Evolutionary conservation across 345 rosid genomes (phyloP), one percentile per base, ranked within the genome.

Genomic region (Brassica juncea): DNA sequence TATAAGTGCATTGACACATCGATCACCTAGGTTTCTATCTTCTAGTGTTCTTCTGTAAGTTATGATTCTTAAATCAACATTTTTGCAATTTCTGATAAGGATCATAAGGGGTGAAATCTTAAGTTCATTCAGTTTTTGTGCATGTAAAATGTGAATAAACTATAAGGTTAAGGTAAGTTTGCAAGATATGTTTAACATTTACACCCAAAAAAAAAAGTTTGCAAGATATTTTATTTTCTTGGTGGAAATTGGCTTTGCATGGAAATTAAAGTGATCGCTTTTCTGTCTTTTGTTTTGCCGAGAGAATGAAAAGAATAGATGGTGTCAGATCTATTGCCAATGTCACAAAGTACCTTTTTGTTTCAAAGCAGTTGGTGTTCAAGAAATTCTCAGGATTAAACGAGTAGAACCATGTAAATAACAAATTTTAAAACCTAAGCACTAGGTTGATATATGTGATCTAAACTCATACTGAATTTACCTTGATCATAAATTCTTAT

Each of bases 1-100:
- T 71, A 78, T 78, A 78, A 35, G 81, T 57, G 61, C 72, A 71
- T 55, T 55, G 72, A 19, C 61, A 65, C 68, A 57, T 19, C 8
- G 1, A 77, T 12, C 71, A 70, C 47, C 25, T 27, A 16, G 9
- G 28, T 49, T n/a, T 35, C 1, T 77, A 14, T 60, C 62, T 68
- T 47, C 5, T 28, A 16, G 11, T 52, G 4, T 28, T 28, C 31
- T 39, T 12, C 3, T n/a, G 0, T 7, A 16, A 15, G 5, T 35
- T 59, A 3, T 19, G 61, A 15, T 69, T 44, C 0, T 58, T 44
- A 16, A 52, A 39, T 44, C 68, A 16, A 31, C 4, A 68, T 58
- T 28, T 25, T 7, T 54, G 60, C 0, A 15, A 54, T 54, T 54
- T 6, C 25, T 0, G 5, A 52, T 52, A 52, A 49, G 57, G 19